Conservation (phyloP, 164 flowering plant genomes). For the Echeveria elegans region DNA sequence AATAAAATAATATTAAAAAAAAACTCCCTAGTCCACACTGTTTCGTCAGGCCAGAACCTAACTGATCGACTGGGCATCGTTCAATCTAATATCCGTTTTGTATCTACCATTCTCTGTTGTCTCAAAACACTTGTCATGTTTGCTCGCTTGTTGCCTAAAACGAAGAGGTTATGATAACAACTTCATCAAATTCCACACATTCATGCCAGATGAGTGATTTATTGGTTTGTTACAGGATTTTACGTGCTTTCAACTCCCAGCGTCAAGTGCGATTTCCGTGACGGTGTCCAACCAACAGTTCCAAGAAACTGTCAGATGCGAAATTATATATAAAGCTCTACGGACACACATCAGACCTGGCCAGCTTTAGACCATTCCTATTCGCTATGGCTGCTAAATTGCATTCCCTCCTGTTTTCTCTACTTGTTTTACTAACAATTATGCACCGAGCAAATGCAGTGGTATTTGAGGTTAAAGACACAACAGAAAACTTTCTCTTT, state of each 20-base stretch:
- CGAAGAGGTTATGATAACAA: too few relatives aligned
- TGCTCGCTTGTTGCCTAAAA: too few relatives aligned
- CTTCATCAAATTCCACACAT: background rate
- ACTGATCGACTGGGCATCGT: too few relatives aligned
- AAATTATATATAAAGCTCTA: background rate
- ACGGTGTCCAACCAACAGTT: background rate
- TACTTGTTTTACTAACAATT: background rate
- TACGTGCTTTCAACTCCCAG: background rate
- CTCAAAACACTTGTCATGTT: too few relatives aligned
- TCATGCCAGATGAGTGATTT: background rate
- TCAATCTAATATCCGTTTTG: too few relatives aligned
- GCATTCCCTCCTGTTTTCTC: background rate
- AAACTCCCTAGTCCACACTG: too few relatives aligned
- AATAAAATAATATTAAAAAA: too few relatives aligned
- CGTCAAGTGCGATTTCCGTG: background rate
- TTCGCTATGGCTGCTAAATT: conserved; percentile 7
- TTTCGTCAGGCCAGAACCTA: too few relatives aligned
- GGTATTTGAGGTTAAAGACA: conserved; percentile 10
- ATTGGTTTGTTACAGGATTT: background rate
- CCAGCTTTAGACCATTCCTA: background rate
- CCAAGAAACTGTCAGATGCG: background rate
- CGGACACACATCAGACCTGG: background rate
- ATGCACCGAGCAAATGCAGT: conserved; percentile 7
- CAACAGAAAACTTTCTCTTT: conserved; percentile 19
- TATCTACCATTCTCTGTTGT: too few relatives aligned